Percentiles rank a stretch among this genome's conserved stretches.
phyloP scores from a whole-genome alignment of 805 yeast genomes.

The Komagataella mondaviorum region DNA sequence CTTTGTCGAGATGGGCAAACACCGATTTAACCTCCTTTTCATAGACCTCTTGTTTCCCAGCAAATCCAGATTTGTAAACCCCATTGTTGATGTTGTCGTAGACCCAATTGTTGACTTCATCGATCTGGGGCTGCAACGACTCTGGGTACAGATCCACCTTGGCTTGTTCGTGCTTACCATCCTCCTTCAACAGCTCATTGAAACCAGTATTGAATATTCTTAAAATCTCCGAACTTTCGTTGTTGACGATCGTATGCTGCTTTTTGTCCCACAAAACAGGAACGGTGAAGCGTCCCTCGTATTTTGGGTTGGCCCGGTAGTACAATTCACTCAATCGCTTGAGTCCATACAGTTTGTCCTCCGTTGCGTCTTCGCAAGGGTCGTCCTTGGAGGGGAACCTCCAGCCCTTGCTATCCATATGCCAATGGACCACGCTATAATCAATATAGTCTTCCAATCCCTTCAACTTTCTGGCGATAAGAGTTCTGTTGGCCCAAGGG shows the following conservation, averaged over 20 bases:
- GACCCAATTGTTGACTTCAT: slow-evolving; percentile 68
- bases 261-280: slow-evolving; percentile 91
- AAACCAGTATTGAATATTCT: slow-evolving; percentile 73
- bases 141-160: slow-evolving; percentile 47
- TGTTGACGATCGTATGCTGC: slow-evolving; percentile 71
- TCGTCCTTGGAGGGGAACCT: slow-evolving; percentile 41
- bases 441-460: slow-evolving; percentile 53
- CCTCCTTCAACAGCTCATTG: slow-evolving; percentile 24
- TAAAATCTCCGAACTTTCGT: slow-evolving; percentile 83
- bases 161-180: not conserved
- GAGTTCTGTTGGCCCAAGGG: slow-evolving; percentile 91
- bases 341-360: slow-evolving; percentile 47
- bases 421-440: slow-evolving; percentile 82
- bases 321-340: slow-evolving; percentile 59
- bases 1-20: slow-evolving; percentile 55
- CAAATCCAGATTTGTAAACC: slow-evolving; percentile 87
- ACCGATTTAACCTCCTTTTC: slow-evolving; percentile 51
- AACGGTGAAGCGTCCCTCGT: slow-evolving; percentile 77
- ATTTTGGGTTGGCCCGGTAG: slow-evolving; percentile 60
- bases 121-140: slow-evolving; percentile 40
- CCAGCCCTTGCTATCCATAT: slow-evolving; percentile 85
- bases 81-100: slow-evolving; percentile 84
- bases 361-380: slow-evolving; percentile 33
- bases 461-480: slow-evolving; percentile 61
- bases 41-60: slow-evolving; percentile 72